Evolutionary conservation across 2,329 filamentous ascomycete genomes (phyloP).

Genomic region (Incumbomyces delicatus): DNA sequence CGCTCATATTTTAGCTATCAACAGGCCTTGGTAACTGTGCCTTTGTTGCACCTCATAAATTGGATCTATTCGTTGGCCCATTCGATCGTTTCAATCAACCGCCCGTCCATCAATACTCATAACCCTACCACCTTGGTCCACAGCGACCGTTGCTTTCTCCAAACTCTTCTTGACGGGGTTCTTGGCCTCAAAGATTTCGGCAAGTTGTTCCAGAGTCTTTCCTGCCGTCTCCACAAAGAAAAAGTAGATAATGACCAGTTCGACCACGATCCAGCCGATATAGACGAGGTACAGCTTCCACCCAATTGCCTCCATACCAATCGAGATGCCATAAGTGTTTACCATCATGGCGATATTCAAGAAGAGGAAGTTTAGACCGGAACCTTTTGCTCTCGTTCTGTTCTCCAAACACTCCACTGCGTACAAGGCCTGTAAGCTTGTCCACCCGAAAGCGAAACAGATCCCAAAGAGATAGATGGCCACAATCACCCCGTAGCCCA

Average conservation of each 20-base stretch:
- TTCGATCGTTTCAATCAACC: too few species aligned
- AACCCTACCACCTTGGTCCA: neutral
- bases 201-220: slow-evolving; percentile 20
- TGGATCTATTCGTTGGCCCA: too few species aligned
- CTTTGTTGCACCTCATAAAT: too few species aligned
- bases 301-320: slow-evolving; percentile 39
- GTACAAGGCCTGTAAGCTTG: slow-evolving; percentile 38
- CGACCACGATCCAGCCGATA: slow-evolving; percentile 19
- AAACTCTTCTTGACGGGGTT: slow-evolving; percentile 25
- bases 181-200: slow-evolving; percentile 41
- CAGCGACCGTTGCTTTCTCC: slow-evolving; percentile 3
- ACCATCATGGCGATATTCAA: slow-evolving; percentile 36
- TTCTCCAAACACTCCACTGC: slow-evolving; percentile 44
- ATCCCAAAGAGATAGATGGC: slow-evolving; percentile 47
- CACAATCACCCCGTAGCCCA: slow-evolving; percentile 38
- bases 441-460: slow-evolving; percentile 40
- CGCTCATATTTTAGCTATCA: too few species aligned
- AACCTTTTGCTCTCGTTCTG: slow-evolving; percentile 46
- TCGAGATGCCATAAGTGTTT: slow-evolving; percentile 40
- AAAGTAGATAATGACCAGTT: slow-evolving; percentile 18
- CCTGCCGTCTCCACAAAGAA: slow-evolving; percentile 20
- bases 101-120: too few species aligned
- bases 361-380: slow-evolving; percentile 39
- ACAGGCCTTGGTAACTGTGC: too few species aligned
- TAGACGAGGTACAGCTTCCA: slow-evolving; percentile 47